Evolutionary conservation across 441 rosid species (phyloP).

Genomic region (Gossypium schwendimanii): DNA sequence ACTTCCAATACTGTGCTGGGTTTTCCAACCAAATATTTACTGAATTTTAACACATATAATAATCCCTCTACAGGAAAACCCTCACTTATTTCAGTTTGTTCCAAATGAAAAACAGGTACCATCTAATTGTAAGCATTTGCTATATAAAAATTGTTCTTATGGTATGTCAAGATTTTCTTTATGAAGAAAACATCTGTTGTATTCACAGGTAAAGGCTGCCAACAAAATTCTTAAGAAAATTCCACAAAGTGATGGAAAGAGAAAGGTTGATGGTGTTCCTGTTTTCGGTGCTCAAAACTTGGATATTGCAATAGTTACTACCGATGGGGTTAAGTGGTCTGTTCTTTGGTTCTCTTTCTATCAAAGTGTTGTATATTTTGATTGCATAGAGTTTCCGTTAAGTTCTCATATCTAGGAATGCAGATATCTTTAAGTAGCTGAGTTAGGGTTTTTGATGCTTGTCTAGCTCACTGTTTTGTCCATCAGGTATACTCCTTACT

Average conservation of each 20-base stretch:
- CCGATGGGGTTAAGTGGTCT: slow-evolving; percentile 85
- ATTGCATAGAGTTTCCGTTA: background rate
- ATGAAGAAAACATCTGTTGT: slow-evolving; percentile 1
- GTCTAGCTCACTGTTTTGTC: slow-evolving; percentile 11
- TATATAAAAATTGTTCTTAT: background rate
- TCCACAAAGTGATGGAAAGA: slow-evolving; percentile 45
- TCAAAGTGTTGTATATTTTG: background rate
- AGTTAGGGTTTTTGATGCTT: background rate
- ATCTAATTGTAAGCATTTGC: background rate
- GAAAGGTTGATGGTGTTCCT: slow-evolving; percentile 78
- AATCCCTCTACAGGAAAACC: slow-evolving; percentile 61
- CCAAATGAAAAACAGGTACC: slow-evolving; percentile 90
- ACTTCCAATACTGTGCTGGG: background rate
- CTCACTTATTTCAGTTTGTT: slow-evolving; percentile 85
- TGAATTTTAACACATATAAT: background rate
- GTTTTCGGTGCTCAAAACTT: slow-evolving; percentile 86
- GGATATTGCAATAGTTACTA: slow-evolving; percentile 91
- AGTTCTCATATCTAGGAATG: background rate
- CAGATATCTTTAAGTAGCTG: background rate
- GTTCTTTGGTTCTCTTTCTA: slow-evolving; percentile 16
- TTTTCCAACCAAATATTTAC: background rate
- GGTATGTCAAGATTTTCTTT: background rate
- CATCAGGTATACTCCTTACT: slow-evolving; percentile 89
- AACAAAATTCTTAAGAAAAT: slow-evolving; percentile 69
- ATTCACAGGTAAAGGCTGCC: slow-evolving; percentile 76